phyloP scores from a whole-genome alignment of 1,139 yeast genomes.

The Suhomyces anneliseae region DNA sequence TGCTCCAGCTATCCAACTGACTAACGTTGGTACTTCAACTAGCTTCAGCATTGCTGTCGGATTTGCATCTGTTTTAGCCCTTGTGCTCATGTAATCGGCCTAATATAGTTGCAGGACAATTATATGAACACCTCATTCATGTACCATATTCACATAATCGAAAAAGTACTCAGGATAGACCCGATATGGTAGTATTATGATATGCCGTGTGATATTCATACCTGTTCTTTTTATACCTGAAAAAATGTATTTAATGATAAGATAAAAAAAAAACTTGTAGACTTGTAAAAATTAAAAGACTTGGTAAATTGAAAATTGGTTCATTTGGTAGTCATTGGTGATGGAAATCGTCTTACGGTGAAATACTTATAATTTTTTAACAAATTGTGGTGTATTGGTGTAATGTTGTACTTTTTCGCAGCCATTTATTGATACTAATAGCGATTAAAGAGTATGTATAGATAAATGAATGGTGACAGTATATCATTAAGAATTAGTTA shows the following conservation, averaged over 20 bases:
- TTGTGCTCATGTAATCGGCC: slow-evolving; percentile 14
- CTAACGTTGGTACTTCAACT: slow-evolving; percentile 5
- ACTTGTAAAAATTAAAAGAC: too few species aligned
- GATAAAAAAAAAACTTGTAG: not conserved
- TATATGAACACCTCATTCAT: slow-evolving; percentile 8
- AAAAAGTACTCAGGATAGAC: slow-evolving; percentile 7
- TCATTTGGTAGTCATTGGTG: too few species aligned
- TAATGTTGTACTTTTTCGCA: too few species aligned
- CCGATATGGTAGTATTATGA: slow-evolving; percentile 1
- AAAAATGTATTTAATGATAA: not conserved
- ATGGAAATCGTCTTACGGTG: too few species aligned
- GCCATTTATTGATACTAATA: too few species aligned
- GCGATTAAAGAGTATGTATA: too few species aligned
- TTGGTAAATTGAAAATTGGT: too few species aligned
- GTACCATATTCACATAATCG: slow-evolving; percentile 8
- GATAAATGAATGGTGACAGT: too few species aligned
- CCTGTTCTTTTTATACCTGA: slow-evolving; percentile 5
- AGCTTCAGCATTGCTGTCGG: slow-evolving; percentile 7
- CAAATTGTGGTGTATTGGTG: too few species aligned
- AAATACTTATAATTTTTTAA: too few species aligned
- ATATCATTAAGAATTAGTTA: too few species aligned
- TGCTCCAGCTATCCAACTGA: slow-evolving; percentile 3
- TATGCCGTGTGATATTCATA: slow-evolving; percentile 1
- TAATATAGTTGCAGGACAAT: slow-evolving; percentile 23
- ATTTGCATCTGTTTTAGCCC: slow-evolving; percentile 12